Conservation (phyloP, 108 stramenopile species). For the Cyclotella distinguenda region DNA sequence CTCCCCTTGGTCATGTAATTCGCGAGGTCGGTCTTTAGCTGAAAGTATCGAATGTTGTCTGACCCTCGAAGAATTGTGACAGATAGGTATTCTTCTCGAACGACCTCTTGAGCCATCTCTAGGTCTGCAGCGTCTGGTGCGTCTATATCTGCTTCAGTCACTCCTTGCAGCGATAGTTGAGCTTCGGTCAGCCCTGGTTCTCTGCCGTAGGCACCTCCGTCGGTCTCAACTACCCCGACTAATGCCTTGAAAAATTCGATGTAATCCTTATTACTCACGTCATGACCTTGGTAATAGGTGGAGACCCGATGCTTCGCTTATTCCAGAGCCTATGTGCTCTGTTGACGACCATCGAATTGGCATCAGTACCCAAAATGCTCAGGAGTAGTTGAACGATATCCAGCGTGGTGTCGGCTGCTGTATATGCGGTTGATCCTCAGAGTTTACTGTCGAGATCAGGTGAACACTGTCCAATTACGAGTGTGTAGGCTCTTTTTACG, state of each 20-base stretch:
- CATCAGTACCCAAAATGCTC: slow-evolving; percentile 2
- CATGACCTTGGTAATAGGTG: not conserved
- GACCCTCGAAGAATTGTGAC: not conserved
- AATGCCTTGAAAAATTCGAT: no score
- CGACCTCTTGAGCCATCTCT: slow-evolving; percentile 2
- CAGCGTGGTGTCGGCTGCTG: not conserved
- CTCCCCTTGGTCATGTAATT: slow-evolving; percentile 8
- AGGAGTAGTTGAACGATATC: slow-evolving; percentile 3
- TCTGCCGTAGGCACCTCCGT: not conserved
- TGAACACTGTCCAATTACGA: not conserved
- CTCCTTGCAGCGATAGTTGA: not conserved
- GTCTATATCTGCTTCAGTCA: not conserved
- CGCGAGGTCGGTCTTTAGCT: not conserved
- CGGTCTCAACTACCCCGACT: slow-evolving; percentile 8
- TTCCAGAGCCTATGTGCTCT: slow-evolving; percentile 6
- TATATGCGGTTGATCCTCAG: not conserved
- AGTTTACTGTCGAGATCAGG: no score
- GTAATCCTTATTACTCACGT: slow-evolving; percentile 1
- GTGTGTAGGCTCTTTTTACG: not conserved
- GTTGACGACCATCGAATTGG: slow-evolving; percentile 3
- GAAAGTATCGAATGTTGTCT: not conserved
- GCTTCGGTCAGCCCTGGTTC: not conserved
- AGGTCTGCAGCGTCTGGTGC: not conserved
- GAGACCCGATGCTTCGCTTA: not conserved
- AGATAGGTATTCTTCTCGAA: not conserved